These are phyloP conservation scores for Coemansia umbellata DNA, from an alignment of 192 early-diverging fungal species.

Conservation along the genomic window DNA sequence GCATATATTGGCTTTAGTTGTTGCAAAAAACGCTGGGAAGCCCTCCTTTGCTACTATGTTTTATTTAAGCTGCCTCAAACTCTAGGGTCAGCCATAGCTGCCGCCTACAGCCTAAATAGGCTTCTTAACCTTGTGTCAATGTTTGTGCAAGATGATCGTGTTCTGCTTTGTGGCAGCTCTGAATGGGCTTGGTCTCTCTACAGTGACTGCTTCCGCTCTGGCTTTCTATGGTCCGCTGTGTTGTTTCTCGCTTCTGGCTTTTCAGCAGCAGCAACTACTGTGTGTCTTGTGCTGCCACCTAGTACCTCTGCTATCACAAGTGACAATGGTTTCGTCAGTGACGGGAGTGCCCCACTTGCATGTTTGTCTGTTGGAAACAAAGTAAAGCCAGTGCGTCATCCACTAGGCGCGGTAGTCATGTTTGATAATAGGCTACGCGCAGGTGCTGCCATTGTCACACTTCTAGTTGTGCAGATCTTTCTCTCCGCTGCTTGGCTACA, in stretches of 20 bases:
- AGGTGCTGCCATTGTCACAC: background rate
- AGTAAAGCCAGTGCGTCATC: slow-evolving; percentile 15
- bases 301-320: background rate
- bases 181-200: slow-evolving; percentile 5
- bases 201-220: slow-evolving; percentile 14
- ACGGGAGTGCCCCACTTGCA: background rate
- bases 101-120: background rate
- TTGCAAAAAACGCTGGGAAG: no score
- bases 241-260: background rate
- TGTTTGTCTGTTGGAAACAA: background rate
- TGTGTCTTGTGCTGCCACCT: background rate
- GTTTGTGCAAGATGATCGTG: background rate
- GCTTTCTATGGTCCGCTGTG: slow-evolving; percentile 16
- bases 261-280: background rate
- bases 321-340: background rate
- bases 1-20: no score
- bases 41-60: no score
- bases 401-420: slow-evolving; percentile 11
- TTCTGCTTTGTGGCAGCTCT: slow-evolving; percentile 3
- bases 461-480: slow-evolving; percentile 5
- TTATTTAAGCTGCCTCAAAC: no score
- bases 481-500: slow-evolving; percentile 6
- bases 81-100: background rate
- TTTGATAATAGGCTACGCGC: slow-evolving; percentile 19
- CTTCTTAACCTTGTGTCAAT: background rate